These are phyloP conservation scores for Pelargonium nanum DNA, from an alignment of 345 rosid genomes.

Conservation along the genomic window DNA sequence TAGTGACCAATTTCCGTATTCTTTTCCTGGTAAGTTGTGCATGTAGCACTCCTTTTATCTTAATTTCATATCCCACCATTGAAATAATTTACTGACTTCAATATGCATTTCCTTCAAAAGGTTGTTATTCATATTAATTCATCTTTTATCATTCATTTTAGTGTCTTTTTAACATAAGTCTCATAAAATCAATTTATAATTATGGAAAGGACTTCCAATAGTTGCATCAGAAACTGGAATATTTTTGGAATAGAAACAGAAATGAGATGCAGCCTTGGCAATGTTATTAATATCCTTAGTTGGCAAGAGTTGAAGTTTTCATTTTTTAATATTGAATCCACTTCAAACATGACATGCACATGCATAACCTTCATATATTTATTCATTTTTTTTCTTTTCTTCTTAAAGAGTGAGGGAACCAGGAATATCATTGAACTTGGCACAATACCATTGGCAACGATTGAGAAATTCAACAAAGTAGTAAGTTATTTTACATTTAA, in stretches of 20 bases:
- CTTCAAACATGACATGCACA: neutral
- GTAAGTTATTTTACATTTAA: constrained; percentile 30
- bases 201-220: neutral
- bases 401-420: constrained; percentile 67
- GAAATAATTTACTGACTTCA: neutral
- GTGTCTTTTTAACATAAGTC: neutral
- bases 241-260: neutral
- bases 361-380: constrained; percentile 2
- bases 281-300: too few species aligned
- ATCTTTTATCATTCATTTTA: too few species aligned
- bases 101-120: neutral
- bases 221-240: neutral
- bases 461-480: constrained; percentile 86
- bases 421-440: constrained; percentile 65
- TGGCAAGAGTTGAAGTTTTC: neutral
- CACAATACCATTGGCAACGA: constrained; percentile 69
- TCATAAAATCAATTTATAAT: too few species aligned
- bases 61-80: neutral
- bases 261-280: too few species aligned
- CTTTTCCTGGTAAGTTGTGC: constrained; percentile 68
- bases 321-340: neutral
- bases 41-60: neutral
- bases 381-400: constrained; percentile 9
- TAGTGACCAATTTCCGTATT: constrained; percentile 86
- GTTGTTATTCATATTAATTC: neutral